phyloP scores from a whole-genome alignment of 805 yeast species.

The Yarrowia sp. region DNA sequence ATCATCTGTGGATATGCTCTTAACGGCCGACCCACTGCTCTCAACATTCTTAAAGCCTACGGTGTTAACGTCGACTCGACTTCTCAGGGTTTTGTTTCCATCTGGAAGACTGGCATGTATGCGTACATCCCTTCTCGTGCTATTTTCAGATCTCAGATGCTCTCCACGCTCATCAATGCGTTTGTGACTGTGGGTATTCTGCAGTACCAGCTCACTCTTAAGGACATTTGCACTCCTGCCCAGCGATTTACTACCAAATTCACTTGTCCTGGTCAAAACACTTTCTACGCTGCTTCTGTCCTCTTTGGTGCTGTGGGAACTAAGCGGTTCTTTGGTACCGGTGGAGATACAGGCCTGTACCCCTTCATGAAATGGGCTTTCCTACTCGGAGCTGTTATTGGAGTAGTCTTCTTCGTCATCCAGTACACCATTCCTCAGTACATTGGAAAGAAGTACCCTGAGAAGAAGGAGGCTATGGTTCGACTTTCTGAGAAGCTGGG shows the following conservation, averaged over 20 bases:
- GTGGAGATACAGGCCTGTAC: conserved; percentile 27
- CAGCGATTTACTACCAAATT: conserved; percentile 36
- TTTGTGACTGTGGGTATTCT: conserved; percentile 37
- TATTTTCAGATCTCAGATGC: conserved; percentile 45
- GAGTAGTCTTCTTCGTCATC: background rate
- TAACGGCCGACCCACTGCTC: conserved; percentile 63
- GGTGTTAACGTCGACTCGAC: conserved; percentile 64
- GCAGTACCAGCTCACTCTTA: conserved; percentile 39
- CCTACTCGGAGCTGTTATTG: conserved; percentile 36
- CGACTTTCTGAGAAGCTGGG: conserved; percentile 25
- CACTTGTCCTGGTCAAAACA: conserved; percentile 41
- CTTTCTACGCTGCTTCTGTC: conserved; percentile 52
- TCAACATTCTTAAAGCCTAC: conserved; percentile 58
- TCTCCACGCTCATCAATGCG: conserved; percentile 43
- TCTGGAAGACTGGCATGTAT: conserved; percentile 61
- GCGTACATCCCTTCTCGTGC: conserved; percentile 58
- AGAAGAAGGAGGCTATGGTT: conserved; percentile 28
- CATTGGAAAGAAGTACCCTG: background rate
- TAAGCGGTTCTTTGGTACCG: conserved; percentile 42
- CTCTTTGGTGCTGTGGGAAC: conserved; percentile 51
- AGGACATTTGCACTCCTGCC: conserved; percentile 36
- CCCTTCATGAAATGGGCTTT: conserved; percentile 33
- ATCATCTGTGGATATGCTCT: conserved; percentile 62
- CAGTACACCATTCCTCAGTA: background rate
- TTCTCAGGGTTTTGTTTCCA: conserved; percentile 53